Conservation (phyloP, 441 rosid genomes). For the Dalechampia spathulata region DNA sequence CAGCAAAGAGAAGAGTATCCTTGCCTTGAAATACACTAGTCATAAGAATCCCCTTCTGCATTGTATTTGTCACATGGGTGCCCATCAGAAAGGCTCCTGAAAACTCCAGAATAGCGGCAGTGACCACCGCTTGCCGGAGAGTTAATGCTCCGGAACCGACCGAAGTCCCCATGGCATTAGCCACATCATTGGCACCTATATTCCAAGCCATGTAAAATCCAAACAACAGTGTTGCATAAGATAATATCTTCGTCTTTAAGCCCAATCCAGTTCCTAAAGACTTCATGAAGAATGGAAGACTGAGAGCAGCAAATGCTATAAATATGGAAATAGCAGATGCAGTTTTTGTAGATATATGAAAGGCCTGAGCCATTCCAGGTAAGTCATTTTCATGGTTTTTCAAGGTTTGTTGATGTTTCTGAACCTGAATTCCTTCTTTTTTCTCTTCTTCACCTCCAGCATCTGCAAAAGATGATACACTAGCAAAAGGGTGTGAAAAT, state of each 20-base stretch:
- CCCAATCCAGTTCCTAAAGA: constrained; percentile 60
- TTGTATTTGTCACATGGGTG: constrained; percentile 87
- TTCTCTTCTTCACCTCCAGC: constrained; percentile 49
- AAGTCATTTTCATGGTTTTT: constrained; percentile 23
- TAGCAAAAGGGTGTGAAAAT: constrained; percentile 47
- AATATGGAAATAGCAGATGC: constrained; percentile 59
- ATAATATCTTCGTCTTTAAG: constrained; percentile 58
- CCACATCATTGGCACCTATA: constrained; percentile 97
- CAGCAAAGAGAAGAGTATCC: constrained; percentile 73
- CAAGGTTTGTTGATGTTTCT: constrained; percentile 19
- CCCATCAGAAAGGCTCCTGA: constrained; percentile 97
- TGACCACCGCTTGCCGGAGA: constrained; percentile 80
- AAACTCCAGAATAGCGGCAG: constrained; percentile 90
- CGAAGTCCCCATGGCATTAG: constrained; percentile 99
- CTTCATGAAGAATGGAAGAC: constrained; percentile 70
- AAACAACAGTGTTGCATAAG: constrained; percentile 63
- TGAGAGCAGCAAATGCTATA: constrained; percentile 71
- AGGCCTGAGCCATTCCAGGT: constrained; percentile 82
- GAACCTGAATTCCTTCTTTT: constrained; percentile 23
- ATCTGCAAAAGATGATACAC: constrained; percentile 62
- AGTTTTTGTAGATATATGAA: constrained; percentile 64
- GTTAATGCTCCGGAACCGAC: constrained; percentile 92
- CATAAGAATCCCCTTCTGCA: constrained; percentile 97
- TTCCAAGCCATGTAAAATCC: constrained; percentile 99
- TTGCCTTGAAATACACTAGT: constrained; percentile 85